These are phyloP conservation scores for Phytophthora multivora DNA, from an alignment of 352 stramenopile genomes.

Conservation along the genomic window DNA sequence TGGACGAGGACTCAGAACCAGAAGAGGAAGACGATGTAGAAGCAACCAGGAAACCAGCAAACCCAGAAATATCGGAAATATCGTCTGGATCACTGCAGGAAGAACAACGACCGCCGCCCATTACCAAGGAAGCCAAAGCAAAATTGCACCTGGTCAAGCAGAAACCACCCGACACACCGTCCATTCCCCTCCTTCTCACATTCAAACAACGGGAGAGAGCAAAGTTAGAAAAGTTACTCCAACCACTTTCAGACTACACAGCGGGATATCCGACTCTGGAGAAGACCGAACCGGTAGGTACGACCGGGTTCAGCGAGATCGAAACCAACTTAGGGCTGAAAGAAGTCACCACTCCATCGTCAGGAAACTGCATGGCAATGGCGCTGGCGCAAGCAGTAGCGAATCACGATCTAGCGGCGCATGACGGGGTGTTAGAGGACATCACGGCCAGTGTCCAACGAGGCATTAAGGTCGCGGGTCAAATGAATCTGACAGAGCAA, in stretches of 20 bases:
- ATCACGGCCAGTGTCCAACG: background rate
- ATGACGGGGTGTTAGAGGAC: background rate
- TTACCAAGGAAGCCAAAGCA: background rate
- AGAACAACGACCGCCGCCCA: background rate
- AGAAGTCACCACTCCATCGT: background rate
- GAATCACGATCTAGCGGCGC: background rate
- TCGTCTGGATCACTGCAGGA: background rate
- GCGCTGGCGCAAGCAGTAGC: conserved; percentile 1
- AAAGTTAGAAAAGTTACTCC: background rate
- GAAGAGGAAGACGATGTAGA: background rate
- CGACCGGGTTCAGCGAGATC: background rate
- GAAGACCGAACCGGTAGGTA: too few species aligned
- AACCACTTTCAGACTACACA: background rate
- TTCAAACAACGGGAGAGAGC: conserved; percentile 2
- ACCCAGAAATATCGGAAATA: background rate
- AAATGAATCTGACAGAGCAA: conserved; percentile 2
- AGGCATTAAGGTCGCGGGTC: background rate
- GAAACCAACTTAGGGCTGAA: background rate
- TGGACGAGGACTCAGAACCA: background rate
- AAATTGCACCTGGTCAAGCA: background rate
- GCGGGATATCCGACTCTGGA: too few species aligned
- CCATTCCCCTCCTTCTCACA: background rate
- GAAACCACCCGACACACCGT: background rate
- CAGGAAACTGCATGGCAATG: conserved; percentile 14
- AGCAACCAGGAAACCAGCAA: background rate